phyloP scores from a whole-genome alignment of 495 filamentous ascomycete genomes.

The Penicillium taxi region DNA sequence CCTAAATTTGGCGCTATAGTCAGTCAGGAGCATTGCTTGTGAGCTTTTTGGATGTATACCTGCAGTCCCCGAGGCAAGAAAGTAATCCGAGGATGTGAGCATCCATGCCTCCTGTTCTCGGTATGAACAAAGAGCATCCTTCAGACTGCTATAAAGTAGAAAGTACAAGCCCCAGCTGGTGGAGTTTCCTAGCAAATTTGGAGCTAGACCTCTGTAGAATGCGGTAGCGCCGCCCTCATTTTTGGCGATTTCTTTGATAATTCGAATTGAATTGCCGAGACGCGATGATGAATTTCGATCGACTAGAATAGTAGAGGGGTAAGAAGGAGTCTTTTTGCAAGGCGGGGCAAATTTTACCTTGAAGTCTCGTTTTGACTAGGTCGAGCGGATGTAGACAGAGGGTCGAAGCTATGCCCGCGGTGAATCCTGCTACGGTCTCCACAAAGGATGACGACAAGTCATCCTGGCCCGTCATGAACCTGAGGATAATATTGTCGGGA shows the following conservation, averaged over 20 bases:
- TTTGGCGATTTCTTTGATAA: slow-evolving; percentile 46
- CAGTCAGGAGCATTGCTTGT: neutral
- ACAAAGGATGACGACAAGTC: slow-evolving; percentile 66
- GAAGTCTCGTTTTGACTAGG: slow-evolving; percentile 90
- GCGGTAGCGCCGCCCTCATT: slow-evolving; percentile 54
- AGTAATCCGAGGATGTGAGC: slow-evolving; percentile 71
- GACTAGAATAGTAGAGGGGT: slow-evolving; percentile 20
- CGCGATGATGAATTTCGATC: slow-evolving; percentile 36
- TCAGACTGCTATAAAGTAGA: slow-evolving; percentile 55
- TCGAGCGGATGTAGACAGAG: slow-evolving; percentile 69
- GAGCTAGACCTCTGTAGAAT: slow-evolving; percentile 81
- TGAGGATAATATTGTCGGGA: neutral
- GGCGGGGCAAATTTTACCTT: slow-evolving; percentile 45
- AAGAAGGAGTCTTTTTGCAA: neutral
- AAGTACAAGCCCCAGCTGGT: slow-evolving; percentile 92
- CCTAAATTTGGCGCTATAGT: slow-evolving; percentile 27
- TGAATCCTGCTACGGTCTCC: slow-evolving; percentile 85
- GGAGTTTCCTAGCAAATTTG: slow-evolving; percentile 87
- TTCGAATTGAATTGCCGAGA: slow-evolving; percentile 46
- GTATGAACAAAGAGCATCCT: slow-evolving; percentile 33
- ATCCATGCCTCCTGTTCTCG: slow-evolving; percentile 11
- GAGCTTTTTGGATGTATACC: slow-evolving; percentile 33
- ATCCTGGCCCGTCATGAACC: slow-evolving; percentile 43
- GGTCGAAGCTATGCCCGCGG: slow-evolving; percentile 78
- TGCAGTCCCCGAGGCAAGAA: slow-evolving; percentile 68